Evolutionary conservation across 345 rosid genomes (phyloP), one percentile per base, ranked within the genome.

Genomic region (Populus alba): DNA sequence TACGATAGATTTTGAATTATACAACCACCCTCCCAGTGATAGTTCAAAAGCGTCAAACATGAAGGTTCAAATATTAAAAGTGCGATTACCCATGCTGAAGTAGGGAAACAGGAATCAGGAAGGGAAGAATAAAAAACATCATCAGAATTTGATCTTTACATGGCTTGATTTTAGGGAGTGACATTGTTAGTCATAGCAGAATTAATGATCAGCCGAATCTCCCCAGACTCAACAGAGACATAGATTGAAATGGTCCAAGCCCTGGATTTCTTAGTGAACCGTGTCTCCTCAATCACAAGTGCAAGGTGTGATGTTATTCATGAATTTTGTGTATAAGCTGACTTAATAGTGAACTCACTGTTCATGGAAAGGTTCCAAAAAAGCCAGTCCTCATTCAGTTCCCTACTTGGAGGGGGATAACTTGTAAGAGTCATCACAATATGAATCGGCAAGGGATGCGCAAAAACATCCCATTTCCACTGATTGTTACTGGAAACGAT

Each of bases 291-390:
- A 77, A 33, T 27, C 12, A 20, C 66, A 69, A 67, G 69, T 41
- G 49, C 65, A 66, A 71, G 80, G 59, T 55, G 80, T 49, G 51
- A 31, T 69, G 55, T 70, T 81, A 72, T 73, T 53, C 45, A 41
- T 41, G 45, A 10, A 41, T 41, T 9, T 41, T 41, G 13, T 41
- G 41, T 7, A 27, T 31, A 31, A 31, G 33, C 3, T 31, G 33
- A 31, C 33, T 31, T 31, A 31, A 31, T 31, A 31, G 33, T 31
- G 3, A 31, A 2, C 33, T 31, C 33, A 31, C 3, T 31, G 33
- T 31, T 31, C 0, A 31, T 31, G 33, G 33, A 31, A 2, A 31
- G 33, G 3, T 31, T 31, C 33, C 0, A 31, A 31, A 31, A 31
- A 3, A 31, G 0, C 33, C 3, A 3, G 3, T 31, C 33, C 33